A percentile compares a stretch with the other conserved stretches of the same genome.
Evolutionary conservation across 2,329 filamentous ascomycete genomes (phyloP).

Genomic region (Aaosphaeria arxii): DNA sequence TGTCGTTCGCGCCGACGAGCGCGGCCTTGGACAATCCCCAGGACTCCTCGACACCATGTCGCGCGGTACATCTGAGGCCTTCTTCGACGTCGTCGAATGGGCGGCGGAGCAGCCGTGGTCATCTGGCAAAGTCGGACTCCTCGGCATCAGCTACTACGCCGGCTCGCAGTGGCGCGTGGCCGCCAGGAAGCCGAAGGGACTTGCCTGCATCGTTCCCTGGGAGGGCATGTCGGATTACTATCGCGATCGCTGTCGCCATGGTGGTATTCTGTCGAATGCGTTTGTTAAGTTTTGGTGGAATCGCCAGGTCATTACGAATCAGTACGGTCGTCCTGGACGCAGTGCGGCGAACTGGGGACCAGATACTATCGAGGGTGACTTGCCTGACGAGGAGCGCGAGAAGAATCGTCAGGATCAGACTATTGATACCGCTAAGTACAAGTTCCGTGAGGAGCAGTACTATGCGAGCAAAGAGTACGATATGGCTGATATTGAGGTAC

Average conservation of each 20-base stretch:
- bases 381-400: conserved; percentile 33
- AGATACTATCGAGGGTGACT: conserved; percentile 41
- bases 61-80: conserved; percentile 46
- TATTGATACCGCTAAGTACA: conserved; percentile 37
- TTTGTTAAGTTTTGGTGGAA: conserved; percentile 20
- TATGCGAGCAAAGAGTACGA: conserved; percentile 62
- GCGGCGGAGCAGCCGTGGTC: conserved; percentile 46
- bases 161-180: conserved; percentile 52
- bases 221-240: conserved; percentile 54
- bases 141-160: conserved; percentile 49
- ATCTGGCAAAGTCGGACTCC: conserved; percentile 45
- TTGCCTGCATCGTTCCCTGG: conserved; percentile 50
- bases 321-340: conserved; percentile 12
- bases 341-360: conserved; percentile 14
- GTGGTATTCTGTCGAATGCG: conserved; percentile 23
- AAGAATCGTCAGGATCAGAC: conserved; percentile 31
- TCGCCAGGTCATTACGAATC: conserved; percentile 14
- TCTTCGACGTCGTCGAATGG: conserved; percentile 50
- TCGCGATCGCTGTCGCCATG: conserved; percentile 33
- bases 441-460: conserved; percentile 60
- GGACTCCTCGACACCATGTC: conserved; percentile 51
- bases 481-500: conserved; percentile 62
- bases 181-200: conserved; percentile 46
- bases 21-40: conserved; percentile 48
- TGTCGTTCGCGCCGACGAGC: conserved; percentile 43